phyloP scores from a whole-genome alignment of 179 eudicot species.

The Actinidia arguta region DNA sequence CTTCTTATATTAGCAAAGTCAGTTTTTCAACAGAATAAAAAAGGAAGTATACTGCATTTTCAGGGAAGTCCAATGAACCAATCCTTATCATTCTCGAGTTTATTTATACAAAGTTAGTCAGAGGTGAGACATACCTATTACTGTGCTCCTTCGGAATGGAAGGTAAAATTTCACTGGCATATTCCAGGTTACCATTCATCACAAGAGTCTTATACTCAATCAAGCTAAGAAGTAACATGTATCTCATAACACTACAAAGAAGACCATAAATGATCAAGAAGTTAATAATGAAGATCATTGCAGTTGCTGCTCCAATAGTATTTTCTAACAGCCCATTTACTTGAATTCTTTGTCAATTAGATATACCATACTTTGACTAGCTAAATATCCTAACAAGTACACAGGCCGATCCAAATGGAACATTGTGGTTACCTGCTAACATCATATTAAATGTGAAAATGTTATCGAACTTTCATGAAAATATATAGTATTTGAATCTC shows the following conservation, averaged over 20 bases:
- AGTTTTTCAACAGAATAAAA: not conserved
- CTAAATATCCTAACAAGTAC: conserved; percentile 97
- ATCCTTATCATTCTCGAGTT: not conserved
- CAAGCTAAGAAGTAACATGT: conserved; percentile 86
- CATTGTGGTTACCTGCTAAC: conserved; percentile 91
- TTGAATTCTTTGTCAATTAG: conserved; percentile 97
- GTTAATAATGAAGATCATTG: conserved; percentile 26
- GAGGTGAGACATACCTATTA: conserved; percentile 60
- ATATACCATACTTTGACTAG: conserved; percentile 64
- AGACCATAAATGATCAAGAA: conserved; percentile 12
- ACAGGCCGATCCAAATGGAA: conserved; percentile 98
- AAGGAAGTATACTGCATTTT: not conserved
- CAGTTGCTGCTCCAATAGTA: conserved; percentile 5
- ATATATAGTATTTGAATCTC: not conserved
- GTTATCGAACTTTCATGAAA: not conserved
- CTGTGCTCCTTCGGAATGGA: conserved; percentile 95
- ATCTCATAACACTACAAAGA: conserved; percentile 82
- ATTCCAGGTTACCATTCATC: conserved; percentile 79
- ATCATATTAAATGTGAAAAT: conserved; percentile 18
- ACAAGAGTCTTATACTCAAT: no score
- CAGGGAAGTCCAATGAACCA: not conserved
- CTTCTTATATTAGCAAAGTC: not conserved
- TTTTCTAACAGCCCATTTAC: conserved; percentile 51
- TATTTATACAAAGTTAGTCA: not conserved
- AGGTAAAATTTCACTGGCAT: conserved; percentile 80